phyloP scores from a whole-genome alignment of 1,284 basidiomycete genomes.

The Naganishia sp. region DNA sequence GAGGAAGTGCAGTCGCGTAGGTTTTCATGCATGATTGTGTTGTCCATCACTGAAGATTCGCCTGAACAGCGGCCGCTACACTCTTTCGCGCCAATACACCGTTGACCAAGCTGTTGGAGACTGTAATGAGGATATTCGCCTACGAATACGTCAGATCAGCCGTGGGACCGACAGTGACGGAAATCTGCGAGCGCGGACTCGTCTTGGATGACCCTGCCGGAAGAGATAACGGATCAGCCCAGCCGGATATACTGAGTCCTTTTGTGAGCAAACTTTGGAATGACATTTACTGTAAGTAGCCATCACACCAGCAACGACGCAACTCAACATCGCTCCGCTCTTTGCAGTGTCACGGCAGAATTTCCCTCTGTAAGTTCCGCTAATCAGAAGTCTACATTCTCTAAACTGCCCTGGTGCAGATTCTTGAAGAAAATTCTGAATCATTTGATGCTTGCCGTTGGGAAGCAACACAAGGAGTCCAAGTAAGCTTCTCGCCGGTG shows the following conservation, averaged over 20 bases:
- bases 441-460: conserved; percentile 25
- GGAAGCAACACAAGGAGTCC: conserved; percentile 21
- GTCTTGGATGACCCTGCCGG: conserved; percentile 1
- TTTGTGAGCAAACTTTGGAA: conserved; percentile 22
- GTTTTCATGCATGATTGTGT: not conserved
- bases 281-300: conserved; percentile 27
- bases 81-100: conserved; percentile 32
- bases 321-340: not conserved
- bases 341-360: conserved; percentile 19
- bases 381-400: too few relatives aligned
- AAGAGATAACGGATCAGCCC: not conserved
- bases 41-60: not conserved
- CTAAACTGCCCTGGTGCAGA: not conserved
- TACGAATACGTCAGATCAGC: conserved; percentile 27
- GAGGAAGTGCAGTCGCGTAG: conserved; percentile 28
- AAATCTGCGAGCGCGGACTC: conserved; percentile 5
- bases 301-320: not conserved
- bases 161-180: conserved; percentile 22
- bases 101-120: conserved; percentile 27
- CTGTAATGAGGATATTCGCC: conserved; percentile 28
- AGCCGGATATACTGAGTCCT: conserved; percentile 6
- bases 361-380: conserved; percentile 26
- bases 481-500: conserved; percentile 14
- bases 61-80: conserved; percentile 25
- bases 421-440: conserved; percentile 19